Base-by-base conservation (phyloP, 2,329 filamentous ascomycete species). In the Colletotrichum sp. region DNA sequence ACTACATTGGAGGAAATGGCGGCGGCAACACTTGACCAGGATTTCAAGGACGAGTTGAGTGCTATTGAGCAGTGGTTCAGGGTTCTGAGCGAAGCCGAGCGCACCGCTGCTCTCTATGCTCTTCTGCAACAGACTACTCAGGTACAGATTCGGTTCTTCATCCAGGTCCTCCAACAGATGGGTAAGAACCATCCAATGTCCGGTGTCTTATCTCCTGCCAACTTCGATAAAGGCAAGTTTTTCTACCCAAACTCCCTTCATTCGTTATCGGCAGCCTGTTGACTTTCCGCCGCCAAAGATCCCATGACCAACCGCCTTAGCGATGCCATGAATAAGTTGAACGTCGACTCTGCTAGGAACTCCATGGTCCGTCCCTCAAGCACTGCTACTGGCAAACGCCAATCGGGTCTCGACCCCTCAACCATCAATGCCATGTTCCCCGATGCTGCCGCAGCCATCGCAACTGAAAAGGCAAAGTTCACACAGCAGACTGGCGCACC, bases 1-100 rank as follows among this genome's bases (percentile, higher is more conserved):
- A 98, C 93, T n/a, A 99, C 97, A 2, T 87, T 99, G 82, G 97
- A 99, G 86, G 97, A 99, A 84, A 99, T 99, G 97, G 97, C 97
- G 59, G 96, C 96, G 36, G 97, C 97, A 32, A 99, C 97, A n/a
- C 89, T 99, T 71, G 97, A 99, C 83, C 97, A 99, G 88, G 97
- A 99, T 83, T 99, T 99, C 90, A 99, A 99, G 88, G 97, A 99
- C 86, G 97, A 99, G 86, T 91, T 99, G 77, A 98, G 96, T 83
- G 97, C 97, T 80, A 99, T 99, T 82, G 97, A 99, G 87, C 97
- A 99, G 88, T 99, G 97, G 97, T 99, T 99, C 86, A 94, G 96
- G 77, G 97, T 99, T 70, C 89, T 99, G 78, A 99, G 96, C 82
- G 97, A 99, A 87, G 96, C 97, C 32, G 97, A 99, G 87, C 92